A percentile compares a stretch with the other conserved stretches of the same genome.
phyloP scores from a whole-genome alignment of 768 basidiomycete genomes.

The Coprinopsis sp. region DNA sequence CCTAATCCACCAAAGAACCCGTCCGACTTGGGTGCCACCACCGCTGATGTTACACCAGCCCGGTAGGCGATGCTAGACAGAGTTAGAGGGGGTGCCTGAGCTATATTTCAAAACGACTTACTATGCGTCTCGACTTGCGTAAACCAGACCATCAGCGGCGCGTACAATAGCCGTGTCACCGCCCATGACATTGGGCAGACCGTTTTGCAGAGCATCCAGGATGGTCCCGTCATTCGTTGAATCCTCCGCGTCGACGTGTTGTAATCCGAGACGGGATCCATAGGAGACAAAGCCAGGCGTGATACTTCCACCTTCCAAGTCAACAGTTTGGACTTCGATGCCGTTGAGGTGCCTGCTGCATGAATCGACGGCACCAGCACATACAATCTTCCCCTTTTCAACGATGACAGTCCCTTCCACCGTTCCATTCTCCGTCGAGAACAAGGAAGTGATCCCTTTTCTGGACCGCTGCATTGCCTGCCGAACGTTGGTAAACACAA shows the following conservation, averaged over 20 bases:
- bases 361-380: constrained; percentile 31
- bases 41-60: constrained; percentile 64
- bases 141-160: constrained; percentile 73
- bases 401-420: constrained; percentile 33
- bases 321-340: constrained; percentile 34
- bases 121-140: constrained; percentile 66
- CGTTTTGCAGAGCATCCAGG: constrained; percentile 46
- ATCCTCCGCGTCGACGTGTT: constrained; percentile 62
- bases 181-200: constrained; percentile 45
- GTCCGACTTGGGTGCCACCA: constrained; percentile 53
- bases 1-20: constrained; percentile 61
- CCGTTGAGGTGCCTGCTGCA: constrained; percentile 9
- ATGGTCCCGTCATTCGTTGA: constrained; percentile 67
- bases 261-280: constrained; percentile 66
- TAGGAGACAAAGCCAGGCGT: constrained; percentile 64
- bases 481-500: constrained; percentile 66
- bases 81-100: not conserved
- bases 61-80: constrained; percentile 57
- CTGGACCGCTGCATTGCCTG: constrained; percentile 33
- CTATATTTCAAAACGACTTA: constrained; percentile 32
- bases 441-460: constrained; percentile 26
- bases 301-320: constrained; percentile 69
- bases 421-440: constrained; percentile 16
- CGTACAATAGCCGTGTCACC: constrained; percentile 50
- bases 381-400: constrained; percentile 46